Percentiles rank a stretch among this genome's conserved stretches.
Conservation (phyloP, 108 stramenopile genomes). For the Cyclotella sp. region DNA sequence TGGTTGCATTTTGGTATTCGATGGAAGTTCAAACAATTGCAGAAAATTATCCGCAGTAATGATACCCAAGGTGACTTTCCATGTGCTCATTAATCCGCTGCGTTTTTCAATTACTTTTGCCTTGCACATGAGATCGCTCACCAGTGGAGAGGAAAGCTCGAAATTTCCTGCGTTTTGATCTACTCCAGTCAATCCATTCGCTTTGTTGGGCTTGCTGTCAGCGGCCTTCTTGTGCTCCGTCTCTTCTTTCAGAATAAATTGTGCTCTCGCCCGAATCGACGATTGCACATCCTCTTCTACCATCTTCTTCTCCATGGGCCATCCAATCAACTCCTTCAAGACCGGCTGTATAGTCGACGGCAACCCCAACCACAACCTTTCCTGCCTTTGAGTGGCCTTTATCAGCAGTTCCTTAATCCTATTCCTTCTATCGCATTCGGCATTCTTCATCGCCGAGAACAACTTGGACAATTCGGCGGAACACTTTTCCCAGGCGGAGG, state of each 20-base stretch:
- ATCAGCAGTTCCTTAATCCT: slow-evolving; percentile 71
- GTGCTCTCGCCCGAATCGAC: slow-evolving; percentile 64
- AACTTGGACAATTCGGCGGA: slow-evolving; percentile 66
- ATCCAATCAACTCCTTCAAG: slow-evolving; percentile 68
- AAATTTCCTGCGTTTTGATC: slow-evolving; percentile 51
- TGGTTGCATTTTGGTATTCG: slow-evolving; percentile 47
- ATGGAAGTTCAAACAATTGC: slow-evolving; percentile 79
- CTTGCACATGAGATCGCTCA: slow-evolving; percentile 70
- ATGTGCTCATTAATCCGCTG: slow-evolving; percentile 61
- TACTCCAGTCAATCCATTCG: slow-evolving; percentile 47
- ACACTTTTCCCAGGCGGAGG: slow-evolving; percentile 77
- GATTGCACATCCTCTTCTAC: slow-evolving; percentile 69
- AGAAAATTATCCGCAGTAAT: slow-evolving; percentile 74
- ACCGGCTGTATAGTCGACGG: slow-evolving; percentile 61
- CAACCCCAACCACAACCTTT: slow-evolving; percentile 68
- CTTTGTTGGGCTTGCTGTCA: slow-evolving; percentile 42
- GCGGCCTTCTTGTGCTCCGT: slow-evolving; percentile 52
- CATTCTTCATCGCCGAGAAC: slow-evolving; percentile 67
- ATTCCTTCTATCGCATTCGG: slow-evolving; percentile 70
- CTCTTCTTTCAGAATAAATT: slow-evolving; percentile 60
- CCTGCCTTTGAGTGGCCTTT: slow-evolving; percentile 69
- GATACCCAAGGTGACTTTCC: slow-evolving; percentile 73
- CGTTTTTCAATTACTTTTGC: slow-evolving; percentile 77
- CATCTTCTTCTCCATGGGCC: slow-evolving; percentile 60
- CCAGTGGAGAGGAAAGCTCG: slow-evolving; percentile 70